Conservation (phyloP, 148 eudicot genomes). For the Rhododendron griersonianum region DNA sequence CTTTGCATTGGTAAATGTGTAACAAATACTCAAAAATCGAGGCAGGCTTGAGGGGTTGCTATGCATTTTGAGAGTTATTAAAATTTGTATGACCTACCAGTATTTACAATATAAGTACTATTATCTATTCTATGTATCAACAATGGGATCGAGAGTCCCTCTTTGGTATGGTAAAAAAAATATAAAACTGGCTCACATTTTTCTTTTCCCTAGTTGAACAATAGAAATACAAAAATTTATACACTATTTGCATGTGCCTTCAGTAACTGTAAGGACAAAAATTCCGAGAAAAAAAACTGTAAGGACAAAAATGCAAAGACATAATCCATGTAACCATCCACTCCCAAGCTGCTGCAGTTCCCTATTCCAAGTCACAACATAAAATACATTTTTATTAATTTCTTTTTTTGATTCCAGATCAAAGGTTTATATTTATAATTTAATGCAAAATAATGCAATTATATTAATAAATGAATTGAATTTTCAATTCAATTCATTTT, state of each 20-base stretch:
- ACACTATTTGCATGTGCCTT: too few species aligned
- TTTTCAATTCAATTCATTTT: not conserved
- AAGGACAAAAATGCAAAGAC: not conserved
- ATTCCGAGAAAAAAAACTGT: too few species aligned
- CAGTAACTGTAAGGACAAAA: not conserved
- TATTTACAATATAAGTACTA: too few species aligned
- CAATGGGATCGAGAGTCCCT: not conserved
- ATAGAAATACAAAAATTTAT: too few species aligned
- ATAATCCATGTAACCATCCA: not conserved
- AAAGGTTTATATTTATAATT: too few species aligned
- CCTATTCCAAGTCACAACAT: not conserved
- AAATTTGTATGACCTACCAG: not conserved
- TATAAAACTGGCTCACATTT: not conserved
- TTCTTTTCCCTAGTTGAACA: not conserved
- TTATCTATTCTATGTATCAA: not conserved
- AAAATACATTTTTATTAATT: too few species aligned
- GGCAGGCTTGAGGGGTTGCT: too few species aligned
- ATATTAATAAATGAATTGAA: not conserved
- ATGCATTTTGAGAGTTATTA: too few species aligned
- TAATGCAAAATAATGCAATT: too few species aligned
- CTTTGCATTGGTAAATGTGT: not conserved
- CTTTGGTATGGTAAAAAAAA: not conserved
- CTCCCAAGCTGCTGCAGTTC: not conserved
- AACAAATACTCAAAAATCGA: too few species aligned
- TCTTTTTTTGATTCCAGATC: too few species aligned